A percentile compares a stretch with the other conserved stretches of the same genome.
These are phyloP conservation scores for Penicillium fuscoglaucum DNA, from an alignment of 2,329 filamentous ascomycete species.

Conservation along the genomic window DNA sequence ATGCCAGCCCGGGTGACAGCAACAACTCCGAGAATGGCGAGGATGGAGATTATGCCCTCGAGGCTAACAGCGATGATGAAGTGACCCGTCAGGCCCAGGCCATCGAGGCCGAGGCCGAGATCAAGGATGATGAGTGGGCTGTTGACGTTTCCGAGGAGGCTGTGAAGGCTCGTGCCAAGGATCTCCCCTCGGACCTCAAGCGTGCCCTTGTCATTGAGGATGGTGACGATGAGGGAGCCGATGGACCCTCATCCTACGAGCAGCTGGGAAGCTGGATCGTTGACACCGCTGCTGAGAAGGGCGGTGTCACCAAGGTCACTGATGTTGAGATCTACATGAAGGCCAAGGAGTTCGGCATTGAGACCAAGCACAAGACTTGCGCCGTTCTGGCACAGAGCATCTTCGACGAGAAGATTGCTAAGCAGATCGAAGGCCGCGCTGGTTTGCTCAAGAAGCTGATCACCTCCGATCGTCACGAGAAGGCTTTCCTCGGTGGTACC, in stretches of 20 bases:
- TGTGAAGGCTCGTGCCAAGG: conserved; percentile 88
- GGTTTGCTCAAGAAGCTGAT: conserved; percentile 89
- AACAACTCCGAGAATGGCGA: conserved; percentile 61
- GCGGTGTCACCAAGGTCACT: conserved; percentile 74
- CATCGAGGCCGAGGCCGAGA: conserved; percentile 68
- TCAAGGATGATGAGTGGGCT: conserved; percentile 89
- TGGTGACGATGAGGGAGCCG: conserved; percentile 76
- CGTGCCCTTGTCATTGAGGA: conserved; percentile 81
- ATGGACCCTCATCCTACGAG: conserved; percentile 79
- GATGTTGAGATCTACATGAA: conserved; percentile 94
- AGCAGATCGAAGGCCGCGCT: conserved; percentile 82
- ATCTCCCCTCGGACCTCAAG: conserved; percentile 93
- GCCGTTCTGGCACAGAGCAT: conserved; percentile 90
- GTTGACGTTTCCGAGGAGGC: conserved; percentile 96
- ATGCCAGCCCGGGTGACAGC: conserved; percentile 65
- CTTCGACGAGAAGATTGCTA: conserved; percentile 85
- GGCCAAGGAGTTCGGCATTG: conserved; percentile 93
- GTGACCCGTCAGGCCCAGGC: conserved; percentile 74
- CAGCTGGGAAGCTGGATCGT: conserved; percentile 92
- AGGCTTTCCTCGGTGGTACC: conserved; percentile 89
- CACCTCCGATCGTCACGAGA: conserved; percentile 89
- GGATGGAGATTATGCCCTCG: conserved; percentile 65
- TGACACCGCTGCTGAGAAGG: conserved; percentile 67
- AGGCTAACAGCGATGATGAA: conserved; percentile 86
- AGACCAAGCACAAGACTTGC: conserved; percentile 89